Conservation (phyloP, 2,329 filamentous ascomycete species). For the Phyllachora maydis region DNA sequence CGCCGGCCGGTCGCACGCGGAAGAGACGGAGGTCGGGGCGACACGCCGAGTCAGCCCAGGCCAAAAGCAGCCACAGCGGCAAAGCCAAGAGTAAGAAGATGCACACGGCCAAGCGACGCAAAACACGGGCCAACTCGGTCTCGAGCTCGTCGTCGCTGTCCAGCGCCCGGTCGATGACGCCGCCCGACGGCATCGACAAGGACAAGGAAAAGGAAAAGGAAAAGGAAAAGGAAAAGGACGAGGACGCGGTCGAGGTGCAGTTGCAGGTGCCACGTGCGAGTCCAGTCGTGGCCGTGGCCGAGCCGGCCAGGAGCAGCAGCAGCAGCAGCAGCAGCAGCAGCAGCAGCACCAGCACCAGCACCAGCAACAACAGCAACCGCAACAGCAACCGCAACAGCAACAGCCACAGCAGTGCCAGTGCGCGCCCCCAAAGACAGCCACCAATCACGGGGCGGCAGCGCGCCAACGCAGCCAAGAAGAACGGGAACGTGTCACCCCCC, state of each 20-base stretch:
- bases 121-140: slow-evolving; percentile 7
- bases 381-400: no score
- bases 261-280: no score
- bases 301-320: no score
- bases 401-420: slow-evolving; percentile 4
- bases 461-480: slow-evolving; percentile 9
- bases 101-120: slow-evolving; percentile 7
- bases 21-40: slow-evolving; percentile 8
- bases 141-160: slow-evolving; percentile 14
- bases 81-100: slow-evolving; percentile 6
- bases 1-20: no score
- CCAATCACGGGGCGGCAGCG: slow-evolving; percentile 10
- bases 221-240: slow-evolving; percentile 4
- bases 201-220: slow-evolving; percentile 3
- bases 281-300: no score
- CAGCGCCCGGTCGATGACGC: slow-evolving; percentile 10
- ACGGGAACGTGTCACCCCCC: slow-evolving; percentile 9
- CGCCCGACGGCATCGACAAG: no score
- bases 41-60: slow-evolving; percentile 4
- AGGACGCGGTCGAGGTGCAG: slow-evolving; percentile 4
- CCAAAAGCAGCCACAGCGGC: slow-evolving; percentile 5
- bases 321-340: no score
- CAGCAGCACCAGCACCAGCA: no score
- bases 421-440: no score
- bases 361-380: no score